Evolutionary conservation across 352 stramenopile species (phyloP).

Genomic region (Globisporangium echinulatum): DNA sequence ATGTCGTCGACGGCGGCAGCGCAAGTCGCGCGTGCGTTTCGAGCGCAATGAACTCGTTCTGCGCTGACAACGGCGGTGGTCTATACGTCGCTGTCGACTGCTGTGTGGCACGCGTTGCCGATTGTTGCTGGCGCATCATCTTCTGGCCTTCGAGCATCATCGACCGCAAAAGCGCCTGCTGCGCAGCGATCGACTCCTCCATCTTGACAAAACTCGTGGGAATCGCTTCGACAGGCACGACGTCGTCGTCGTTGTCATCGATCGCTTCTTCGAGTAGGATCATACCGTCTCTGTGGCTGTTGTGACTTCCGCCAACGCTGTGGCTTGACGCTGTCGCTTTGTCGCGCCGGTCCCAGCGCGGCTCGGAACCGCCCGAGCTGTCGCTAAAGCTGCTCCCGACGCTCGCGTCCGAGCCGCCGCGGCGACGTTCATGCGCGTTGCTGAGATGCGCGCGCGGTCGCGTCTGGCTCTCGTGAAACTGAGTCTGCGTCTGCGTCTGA

Average conservation of each 20-base stretch:
- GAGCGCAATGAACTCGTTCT: constrained; percentile 21
- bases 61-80: background rate
- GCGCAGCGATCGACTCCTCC: constrained; percentile 71
- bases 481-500: background rate
- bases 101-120: background rate
- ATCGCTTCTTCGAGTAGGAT: constrained; percentile 26
- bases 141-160: constrained; percentile 75
- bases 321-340: constrained; percentile 3
- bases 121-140: constrained; percentile 37
- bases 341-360: constrained; percentile 7
- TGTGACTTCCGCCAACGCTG: constrained; percentile 14
- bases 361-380: constrained; percentile 12
- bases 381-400: constrained; percentile 29
- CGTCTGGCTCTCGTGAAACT: background rate
- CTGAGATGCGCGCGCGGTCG: background rate
- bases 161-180: constrained; percentile 61
- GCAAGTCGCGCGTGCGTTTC: constrained; percentile 16
- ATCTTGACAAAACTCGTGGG: constrained; percentile 65
- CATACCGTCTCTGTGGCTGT: constrained; percentile 14
- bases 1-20: constrained; percentile 17
- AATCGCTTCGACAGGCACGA: constrained; percentile 45
- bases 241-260: constrained; percentile 21
- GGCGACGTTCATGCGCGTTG: constrained; percentile 24
- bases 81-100: constrained; percentile 2
- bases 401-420: constrained; percentile 41